Conservation (phyloP, 1,284 basidiomycete species). For the Ganoderma sp. region DNA sequence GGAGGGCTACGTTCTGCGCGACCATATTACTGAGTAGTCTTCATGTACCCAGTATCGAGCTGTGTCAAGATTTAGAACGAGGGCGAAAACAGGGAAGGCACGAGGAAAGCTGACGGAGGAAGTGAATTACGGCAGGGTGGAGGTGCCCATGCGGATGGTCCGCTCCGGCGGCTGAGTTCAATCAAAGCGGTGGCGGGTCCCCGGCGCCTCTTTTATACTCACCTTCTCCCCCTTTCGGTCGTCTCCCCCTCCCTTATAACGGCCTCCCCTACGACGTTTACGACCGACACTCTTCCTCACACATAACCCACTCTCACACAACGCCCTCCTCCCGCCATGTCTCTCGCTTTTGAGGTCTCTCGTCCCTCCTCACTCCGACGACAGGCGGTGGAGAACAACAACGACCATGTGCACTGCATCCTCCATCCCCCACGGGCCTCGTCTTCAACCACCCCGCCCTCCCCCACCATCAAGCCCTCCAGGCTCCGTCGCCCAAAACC, state of each 20-base stretch:
- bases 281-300: slow-evolving; percentile 14
- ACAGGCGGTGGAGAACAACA: slow-evolving; percentile 13
- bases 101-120: neutral
- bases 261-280: slow-evolving; percentile 19
- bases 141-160: neutral
- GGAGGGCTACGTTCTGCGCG: neutral
- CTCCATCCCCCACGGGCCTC: slow-evolving; percentile 14
- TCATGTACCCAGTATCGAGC: neutral
- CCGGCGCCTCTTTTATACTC: neutral
- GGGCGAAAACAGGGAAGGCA: neutral
- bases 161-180: slow-evolving; percentile 12
- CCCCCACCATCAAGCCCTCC: slow-evolving; percentile 16
- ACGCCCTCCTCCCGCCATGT: slow-evolving; percentile 21
- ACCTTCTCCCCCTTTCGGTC: slow-evolving; percentile 12
- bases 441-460: slow-evolving; percentile 17
- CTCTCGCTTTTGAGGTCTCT: slow-evolving; percentile 32
- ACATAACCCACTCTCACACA: neutral
- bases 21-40: neutral
- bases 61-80: neutral
- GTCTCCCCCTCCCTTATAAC: slow-evolving; percentile 22
- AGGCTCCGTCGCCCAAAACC: slow-evolving; percentile 52
- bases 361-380: slow-evolving; percentile 14
- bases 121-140: neutral
- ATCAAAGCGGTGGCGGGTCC: neutral
- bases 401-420: slow-evolving; percentile 13